Conservation (phyloP, 78 protist species). For the Emiliania huxleyi region DNA sequence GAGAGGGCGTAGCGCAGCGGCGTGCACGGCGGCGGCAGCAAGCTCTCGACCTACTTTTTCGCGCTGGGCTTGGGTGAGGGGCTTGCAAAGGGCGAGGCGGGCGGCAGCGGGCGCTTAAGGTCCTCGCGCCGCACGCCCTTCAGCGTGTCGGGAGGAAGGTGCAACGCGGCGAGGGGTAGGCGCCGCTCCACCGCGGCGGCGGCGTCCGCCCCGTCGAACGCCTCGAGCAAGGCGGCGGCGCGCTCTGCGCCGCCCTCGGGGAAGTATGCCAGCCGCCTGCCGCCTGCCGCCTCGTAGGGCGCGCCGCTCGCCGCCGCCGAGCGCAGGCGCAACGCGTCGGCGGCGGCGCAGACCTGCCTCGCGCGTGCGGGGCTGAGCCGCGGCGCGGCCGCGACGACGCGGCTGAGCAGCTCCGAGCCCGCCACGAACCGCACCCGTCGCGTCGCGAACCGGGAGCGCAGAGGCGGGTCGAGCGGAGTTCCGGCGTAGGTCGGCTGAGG, state of each 20-base stretch:
- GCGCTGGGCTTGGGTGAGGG: no score
- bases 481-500: constrained; percentile 68
- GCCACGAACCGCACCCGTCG: neutral
- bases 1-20: no score
- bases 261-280: neutral
- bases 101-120: no score
- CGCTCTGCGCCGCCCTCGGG: neutral
- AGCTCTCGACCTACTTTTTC: no score
- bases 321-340: neutral
- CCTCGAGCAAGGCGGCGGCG: neutral
- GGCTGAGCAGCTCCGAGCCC: neutral
- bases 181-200: no score
- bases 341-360: neutral
- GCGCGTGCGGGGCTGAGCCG: neutral
- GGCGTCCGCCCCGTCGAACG: no score
- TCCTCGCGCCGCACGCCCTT: no score
- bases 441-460: constrained; percentile 74
- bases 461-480: constrained; percentile 80
- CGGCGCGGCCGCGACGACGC: neutral
- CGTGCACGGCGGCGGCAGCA: no score
- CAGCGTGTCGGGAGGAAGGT: no score
- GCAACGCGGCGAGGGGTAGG: no score
- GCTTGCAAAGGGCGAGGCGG: no score
- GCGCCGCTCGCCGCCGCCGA: neutral
- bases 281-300: neutral